Evolutionary conservation across 73 alveolate species (phyloP).

Genomic region (Paramecium pentaurelia): DNA sequence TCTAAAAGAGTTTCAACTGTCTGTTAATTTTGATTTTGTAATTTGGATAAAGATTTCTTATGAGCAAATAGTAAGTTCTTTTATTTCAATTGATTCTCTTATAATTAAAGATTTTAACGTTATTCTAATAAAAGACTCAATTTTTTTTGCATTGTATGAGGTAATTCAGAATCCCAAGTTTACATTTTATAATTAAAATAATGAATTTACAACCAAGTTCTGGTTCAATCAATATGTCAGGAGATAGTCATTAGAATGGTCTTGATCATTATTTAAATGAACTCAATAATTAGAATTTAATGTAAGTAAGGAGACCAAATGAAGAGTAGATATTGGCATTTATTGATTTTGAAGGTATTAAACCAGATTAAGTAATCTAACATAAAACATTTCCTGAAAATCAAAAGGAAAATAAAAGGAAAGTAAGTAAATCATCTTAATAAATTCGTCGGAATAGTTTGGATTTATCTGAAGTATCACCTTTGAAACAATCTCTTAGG

Average conservation of each 20-base stretch:
- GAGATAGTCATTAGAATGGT: slow-evolving; percentile 1
- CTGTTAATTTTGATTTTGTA: neutral
- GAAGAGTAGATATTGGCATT: slow-evolving; percentile 28
- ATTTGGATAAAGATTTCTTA: neutral
- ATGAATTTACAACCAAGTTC: slow-evolving; percentile 1
- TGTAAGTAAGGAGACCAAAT: slow-evolving; percentile 48
- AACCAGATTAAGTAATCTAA: neutral
- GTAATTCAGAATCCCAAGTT: slow-evolving; percentile 15
- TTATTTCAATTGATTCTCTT: neutral
- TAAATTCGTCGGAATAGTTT: neutral
- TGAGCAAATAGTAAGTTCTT: neutral
- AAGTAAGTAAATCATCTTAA: neutral
- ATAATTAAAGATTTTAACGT: neutral
- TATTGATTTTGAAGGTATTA: neutral
- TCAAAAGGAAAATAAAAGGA: neutral
- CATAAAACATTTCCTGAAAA: neutral
- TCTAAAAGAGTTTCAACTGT: slow-evolving; percentile 32
- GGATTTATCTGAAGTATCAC: neutral
- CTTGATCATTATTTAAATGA: neutral
- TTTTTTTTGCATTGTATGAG: neutral
- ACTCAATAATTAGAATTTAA: neutral
- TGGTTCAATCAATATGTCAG: slow-evolving; percentile 22
- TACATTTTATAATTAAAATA: neutral
- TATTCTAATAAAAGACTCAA: neutral
- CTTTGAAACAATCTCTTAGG: neutral